A percentile compares a stretch with the other conserved stretches of the same genome.
Conservation (phyloP, 2,329 filamentous ascomycete genomes). For the Emergomyces pasteurianus region DNA sequence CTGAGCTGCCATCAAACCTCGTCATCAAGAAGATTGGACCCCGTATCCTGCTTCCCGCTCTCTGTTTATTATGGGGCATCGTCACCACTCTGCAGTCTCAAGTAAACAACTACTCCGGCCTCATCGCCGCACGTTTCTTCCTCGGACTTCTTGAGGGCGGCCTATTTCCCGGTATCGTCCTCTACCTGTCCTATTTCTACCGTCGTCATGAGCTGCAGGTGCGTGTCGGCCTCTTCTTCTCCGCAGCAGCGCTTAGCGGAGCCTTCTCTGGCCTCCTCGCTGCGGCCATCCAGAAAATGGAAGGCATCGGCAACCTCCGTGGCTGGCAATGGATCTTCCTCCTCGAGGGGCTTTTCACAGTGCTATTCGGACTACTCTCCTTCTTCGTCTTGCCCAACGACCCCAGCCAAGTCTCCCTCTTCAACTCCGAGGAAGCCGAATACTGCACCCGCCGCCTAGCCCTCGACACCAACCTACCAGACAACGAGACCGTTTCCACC, state of each 20-base stretch:
- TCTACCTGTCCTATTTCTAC: conserved; percentile 6
- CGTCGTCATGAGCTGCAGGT: neutral
- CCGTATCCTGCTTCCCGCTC: conserved; percentile 46
- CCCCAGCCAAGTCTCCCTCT: conserved; percentile 30
- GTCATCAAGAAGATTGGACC: conserved; percentile 51
- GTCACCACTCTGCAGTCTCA: conserved; percentile 37
- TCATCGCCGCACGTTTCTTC: conserved; percentile 49
- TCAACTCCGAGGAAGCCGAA: conserved; percentile 27
- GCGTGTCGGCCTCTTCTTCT: conserved; percentile 4
- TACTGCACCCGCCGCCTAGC: conserved; percentile 26
- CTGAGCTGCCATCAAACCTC: conserved; percentile 52
- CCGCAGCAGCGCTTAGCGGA: conserved; percentile 14
- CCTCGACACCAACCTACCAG: conserved; percentile 14
- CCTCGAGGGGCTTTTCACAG: conserved; percentile 35
- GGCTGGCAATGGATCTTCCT: conserved; percentile 41
- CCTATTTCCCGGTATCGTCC: conserved; percentile 50
- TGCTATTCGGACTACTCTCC: conserved; percentile 29
- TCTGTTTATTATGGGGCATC: conserved; percentile 47
- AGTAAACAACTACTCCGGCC: conserved; percentile 36
- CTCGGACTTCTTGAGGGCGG: conserved; percentile 54
- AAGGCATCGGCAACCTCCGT: conserved; percentile 26
- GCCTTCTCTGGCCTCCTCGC: conserved; percentile 38
- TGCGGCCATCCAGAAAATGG: conserved; percentile 34
- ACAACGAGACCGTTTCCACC: conserved; percentile 6
- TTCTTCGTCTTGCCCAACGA: conserved; percentile 35